Evolutionary conservation across 2,329 filamentous ascomycete genomes (phyloP), one percentile per base, ranked within the genome.

Genomic region (Colletotrichum liaoningense): DNA sequence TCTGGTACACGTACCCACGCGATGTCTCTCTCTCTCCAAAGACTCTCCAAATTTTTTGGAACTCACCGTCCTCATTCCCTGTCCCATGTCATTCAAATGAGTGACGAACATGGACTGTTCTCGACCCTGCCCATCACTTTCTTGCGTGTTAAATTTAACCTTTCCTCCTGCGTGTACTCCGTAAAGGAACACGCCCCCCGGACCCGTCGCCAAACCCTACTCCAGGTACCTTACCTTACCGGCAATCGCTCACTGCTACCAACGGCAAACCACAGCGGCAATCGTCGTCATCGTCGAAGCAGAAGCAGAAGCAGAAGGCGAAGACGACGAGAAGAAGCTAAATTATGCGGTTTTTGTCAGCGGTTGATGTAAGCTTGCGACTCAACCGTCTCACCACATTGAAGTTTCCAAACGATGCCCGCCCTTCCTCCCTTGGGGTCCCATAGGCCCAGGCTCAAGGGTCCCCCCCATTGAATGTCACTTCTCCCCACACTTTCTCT

Each of bases 31-130:
- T 28, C 26, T 28, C 26, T 28, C 38, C 16, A 42, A 42, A 16
- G 14, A 42, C 14, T 19, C 14, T 42, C 16, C 38, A 42, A 19
- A 16, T 42, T 7, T 8, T 8, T 19, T 42, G 5, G 5, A 76
- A 78, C 63, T 73, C 77, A 14, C 67, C 60, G 19, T 77, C 66
- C 66, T 2, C 76, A 72, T 49, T 22, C 30, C 42, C 42, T 49
- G 42, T 49, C 16, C 38, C 38, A 16, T 19, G 42, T n/a, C 19
- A 6, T 49, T 8, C 33, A 12, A n/a, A 49, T 9, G 60, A 35
- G 33, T 52, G 28, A 54, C 24, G 28, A 24, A 54, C 14, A 63
- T 26, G 12, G 46, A 54, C n/a, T 24, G 46, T 54, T 63, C 46
- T 63, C 28, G 60, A 63, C 60, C 19, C 46, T 63, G 46, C 24